phyloP scores from a whole-genome alignment of 2,329 filamentous ascomycete genomes.

The Fonsecaea nubica region DNA sequence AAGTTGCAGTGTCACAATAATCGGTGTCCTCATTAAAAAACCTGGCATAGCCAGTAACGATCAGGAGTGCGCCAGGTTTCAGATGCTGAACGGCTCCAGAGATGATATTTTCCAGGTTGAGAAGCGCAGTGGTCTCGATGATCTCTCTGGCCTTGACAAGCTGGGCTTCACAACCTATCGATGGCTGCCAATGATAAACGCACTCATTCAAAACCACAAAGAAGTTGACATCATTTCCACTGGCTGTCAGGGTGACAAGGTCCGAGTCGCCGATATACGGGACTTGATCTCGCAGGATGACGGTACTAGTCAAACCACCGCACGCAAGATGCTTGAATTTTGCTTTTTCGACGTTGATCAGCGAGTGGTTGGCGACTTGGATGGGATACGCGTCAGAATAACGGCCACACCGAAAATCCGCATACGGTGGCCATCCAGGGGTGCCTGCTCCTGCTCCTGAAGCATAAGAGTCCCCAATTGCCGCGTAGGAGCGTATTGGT shows the following conservation, averaged over 20 bases:
- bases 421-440: slow-evolving; percentile 26
- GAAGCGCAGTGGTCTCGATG: slow-evolving; percentile 36
- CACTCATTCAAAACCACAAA: slow-evolving; percentile 43
- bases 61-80: slow-evolving; percentile 29
- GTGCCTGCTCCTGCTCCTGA: slow-evolving; percentile 41
- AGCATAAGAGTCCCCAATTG: slow-evolving; percentile 43
- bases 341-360: slow-evolving; percentile 24
- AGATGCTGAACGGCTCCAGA: slow-evolving; percentile 18
- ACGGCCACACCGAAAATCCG: slow-evolving; percentile 35
- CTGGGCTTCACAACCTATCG: slow-evolving; percentile 33
- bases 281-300: slow-evolving; percentile 37
- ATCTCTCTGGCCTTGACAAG: slow-evolving; percentile 31
- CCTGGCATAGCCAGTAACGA: slow-evolving; percentile 39
- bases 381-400: slow-evolving; percentile 42
- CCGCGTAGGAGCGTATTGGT: slow-evolving; percentile 33
- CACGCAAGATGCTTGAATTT: slow-evolving; percentile 41
- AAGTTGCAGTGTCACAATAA: slow-evolving; percentile 38
- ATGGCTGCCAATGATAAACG: slow-evolving; percentile 40
- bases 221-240: slow-evolving; percentile 43
- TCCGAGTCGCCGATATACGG: slow-evolving; percentile 33
- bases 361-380: slow-evolving; percentile 35
- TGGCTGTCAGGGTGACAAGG: slow-evolving; percentile 41
- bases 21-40: slow-evolving; percentile 41
- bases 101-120: slow-evolving; percentile 37
- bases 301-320: slow-evolving; percentile 35